Base-by-base conservation (phyloP, 352 stramenopile species). In the Pythium dissotocum region DNA sequence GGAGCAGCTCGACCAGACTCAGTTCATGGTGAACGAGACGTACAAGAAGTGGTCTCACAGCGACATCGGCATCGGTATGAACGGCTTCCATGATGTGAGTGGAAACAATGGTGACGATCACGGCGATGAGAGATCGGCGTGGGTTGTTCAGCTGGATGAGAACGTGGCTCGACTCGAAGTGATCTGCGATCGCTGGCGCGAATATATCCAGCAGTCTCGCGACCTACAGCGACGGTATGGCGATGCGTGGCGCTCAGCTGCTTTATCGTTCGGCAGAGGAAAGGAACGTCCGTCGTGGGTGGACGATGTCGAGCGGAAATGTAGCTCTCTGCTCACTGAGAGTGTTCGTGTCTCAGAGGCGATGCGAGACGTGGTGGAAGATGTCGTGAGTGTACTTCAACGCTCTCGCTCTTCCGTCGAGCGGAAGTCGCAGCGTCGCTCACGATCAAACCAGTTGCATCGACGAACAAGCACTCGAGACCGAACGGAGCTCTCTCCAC, bases 11-110 rank as follows among this genome's bases (percentile, higher is more conserved):
- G 79, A 91, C 38, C 78, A 93, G 54, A 93, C 85, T 0, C 85
- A 91, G 70, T 87, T 76, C 62, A 91, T 93, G 83, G 86, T 93
- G 51, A 78, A 77, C 21, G 80, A 84, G 61, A 90, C 83, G 26
- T 87, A 89, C 69, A 91, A 91, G 65, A 80, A 85, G 32, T 90
- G 78, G 80, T 82, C 80, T 26, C 73, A 88, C 40, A 90, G 79
- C 42, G 77, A 81, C 1, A 75, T 89, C 24, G 76, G 72, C 24
- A 74, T 89, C n/a, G 76, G 72, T 21, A 10, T 65, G 1, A 73
- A 69, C 35, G 65, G 49, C 14, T 71, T 71, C 32, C 52, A 66
- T 26, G 44, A 36, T 5, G 24, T 10, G 24, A 62, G 53, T 46
- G 58, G 13, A 2, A 72, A 62, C 58, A 61, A 57, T 16, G 40